Evolutionary conservation across 352 stramenopile genomes (phyloP).

Genomic region (Pythium sp.): DNA sequence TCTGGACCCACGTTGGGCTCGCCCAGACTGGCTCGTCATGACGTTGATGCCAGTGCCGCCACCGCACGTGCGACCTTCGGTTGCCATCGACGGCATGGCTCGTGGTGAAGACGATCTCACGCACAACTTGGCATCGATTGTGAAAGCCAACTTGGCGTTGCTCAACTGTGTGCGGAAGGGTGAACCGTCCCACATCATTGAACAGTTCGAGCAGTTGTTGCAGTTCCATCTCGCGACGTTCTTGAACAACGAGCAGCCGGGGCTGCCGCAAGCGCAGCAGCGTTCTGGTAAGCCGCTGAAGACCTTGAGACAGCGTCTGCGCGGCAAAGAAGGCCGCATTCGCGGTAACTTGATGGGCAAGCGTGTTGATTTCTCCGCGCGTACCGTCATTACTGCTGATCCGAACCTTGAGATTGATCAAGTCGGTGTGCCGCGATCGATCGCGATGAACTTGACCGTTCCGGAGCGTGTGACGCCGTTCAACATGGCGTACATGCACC

Average conservation of each 20-base stretch:
- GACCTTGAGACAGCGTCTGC: conserved; percentile 95
- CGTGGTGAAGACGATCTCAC: conserved; percentile 98
- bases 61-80: conserved; percentile 96
- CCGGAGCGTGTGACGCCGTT: conserved; percentile 98
- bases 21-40: conserved; percentile 98
- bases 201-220: conserved; percentile 89
- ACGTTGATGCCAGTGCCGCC: conserved; percentile 98
- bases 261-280: conserved; percentile 95
- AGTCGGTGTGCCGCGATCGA: conserved; percentile 96
- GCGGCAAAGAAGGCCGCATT: conserved; percentile 98
- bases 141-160: conserved; percentile 97
- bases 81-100: conserved; percentile 92
- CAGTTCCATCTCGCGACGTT: conserved; percentile 91
- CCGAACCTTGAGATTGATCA: conserved; percentile 99
- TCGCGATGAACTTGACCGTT: conserved; percentile 99
- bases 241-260: conserved; percentile 98
- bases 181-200: conserved; percentile 95
- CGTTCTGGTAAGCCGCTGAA: conserved; percentile 97
- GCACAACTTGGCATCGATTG: conserved; percentile 96
- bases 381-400: conserved; percentile 99
- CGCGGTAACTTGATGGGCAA: conserved; percentile 99
- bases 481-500: conserved; percentile 96
- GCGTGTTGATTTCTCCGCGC: conserved; percentile 98
- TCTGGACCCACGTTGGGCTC: conserved; percentile 92
- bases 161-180: conserved; percentile 95